phyloP scores from a whole-genome alignment of 2,329 filamentous ascomycete genomes.

The Chrysoporthe deuterocubensis region DNA sequence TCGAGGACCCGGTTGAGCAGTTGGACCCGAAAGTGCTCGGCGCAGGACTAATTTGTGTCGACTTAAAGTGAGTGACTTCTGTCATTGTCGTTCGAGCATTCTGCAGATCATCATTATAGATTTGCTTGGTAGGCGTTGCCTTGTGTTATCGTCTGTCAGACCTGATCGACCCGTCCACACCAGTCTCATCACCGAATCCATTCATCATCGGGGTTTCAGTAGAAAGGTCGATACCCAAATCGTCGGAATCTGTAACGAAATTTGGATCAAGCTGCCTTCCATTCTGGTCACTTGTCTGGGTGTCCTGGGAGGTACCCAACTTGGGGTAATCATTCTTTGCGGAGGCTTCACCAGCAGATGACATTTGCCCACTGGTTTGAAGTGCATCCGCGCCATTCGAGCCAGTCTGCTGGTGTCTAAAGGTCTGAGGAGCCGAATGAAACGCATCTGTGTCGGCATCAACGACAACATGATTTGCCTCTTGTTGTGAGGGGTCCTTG shows the following conservation, averaged over 20 bases:
- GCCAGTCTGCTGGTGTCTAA: background rate
- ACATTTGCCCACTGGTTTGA: background rate
- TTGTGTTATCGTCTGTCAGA: background rate
- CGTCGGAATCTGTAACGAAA: constrained; percentile 37
- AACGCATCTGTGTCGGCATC: background rate
- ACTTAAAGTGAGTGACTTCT: background rate
- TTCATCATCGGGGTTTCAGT: constrained; percentile 15
- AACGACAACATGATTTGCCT: background rate
- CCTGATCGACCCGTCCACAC: background rate
- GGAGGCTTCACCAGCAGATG: background rate
- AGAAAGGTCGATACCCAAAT: constrained; percentile 35
- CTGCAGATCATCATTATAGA: constrained; percentile 9
- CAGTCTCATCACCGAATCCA: constrained; percentile 17
- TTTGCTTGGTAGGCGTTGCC: constrained; percentile 11
- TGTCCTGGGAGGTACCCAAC: constrained; percentile 40
- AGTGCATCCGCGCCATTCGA: background rate
- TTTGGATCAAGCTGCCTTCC: constrained; percentile 55
- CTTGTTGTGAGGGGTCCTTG: constrained; percentile 19
- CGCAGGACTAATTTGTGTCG: background rate
- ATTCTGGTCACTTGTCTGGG: constrained; percentile 48
- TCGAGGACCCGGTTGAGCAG: constrained; percentile 22
- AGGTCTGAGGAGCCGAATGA: background rate
- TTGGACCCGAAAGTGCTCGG: constrained; percentile 10
- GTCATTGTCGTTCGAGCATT: background rate
- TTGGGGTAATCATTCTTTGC: constrained; percentile 37